These are phyloP conservation scores for Gautieria morchelliformis DNA, from an alignment of 768 basidiomycete species.

Conservation along the genomic window DNA sequence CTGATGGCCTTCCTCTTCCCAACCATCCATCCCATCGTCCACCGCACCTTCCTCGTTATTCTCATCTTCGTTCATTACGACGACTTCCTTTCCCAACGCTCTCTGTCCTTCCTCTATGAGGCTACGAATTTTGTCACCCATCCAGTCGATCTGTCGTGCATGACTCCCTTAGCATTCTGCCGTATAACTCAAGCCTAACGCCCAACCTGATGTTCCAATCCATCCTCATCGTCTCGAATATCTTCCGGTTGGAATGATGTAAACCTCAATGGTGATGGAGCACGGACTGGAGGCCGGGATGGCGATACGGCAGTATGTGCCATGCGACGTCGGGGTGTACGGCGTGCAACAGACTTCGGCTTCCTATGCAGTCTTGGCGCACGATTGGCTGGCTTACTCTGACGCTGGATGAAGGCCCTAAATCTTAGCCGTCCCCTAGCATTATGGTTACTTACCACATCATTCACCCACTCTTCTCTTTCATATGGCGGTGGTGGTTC, in stretches of 20 bases:
- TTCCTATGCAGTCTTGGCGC: conserved; percentile 22
- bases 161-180: not conserved
- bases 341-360: not conserved
- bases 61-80: conserved; percentile 62
- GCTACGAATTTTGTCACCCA: conserved; percentile 54
- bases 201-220: conserved; percentile 39
- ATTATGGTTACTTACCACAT: not conserved
- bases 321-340: conserved; percentile 7
- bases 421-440: not conserved
- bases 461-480: conserved; percentile 40
- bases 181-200: not conserved
- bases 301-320: conserved; percentile 12
- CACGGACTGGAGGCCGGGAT: conserved; percentile 16
- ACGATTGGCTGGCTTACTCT: conserved; percentile 8
- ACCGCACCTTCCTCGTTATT: conserved; percentile 45
- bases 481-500: conserved; percentile 36
- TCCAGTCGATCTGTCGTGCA: conserved; percentile 65
- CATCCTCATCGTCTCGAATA: conserved; percentile 24
- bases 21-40: conserved; percentile 65
- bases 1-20: conserved; percentile 54
- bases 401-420: not conserved
- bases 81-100: conserved; percentile 68
- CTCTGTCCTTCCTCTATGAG: conserved; percentile 75
- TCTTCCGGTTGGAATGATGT: not conserved
- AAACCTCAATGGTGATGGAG: conserved; percentile 16